Percentiles rank a stretch among this genome's conserved stretches.
Evolutionary conservation across 1,284 basidiomycete species (phyloP).

Genomic region (Ustilago xerochloae): DNA sequence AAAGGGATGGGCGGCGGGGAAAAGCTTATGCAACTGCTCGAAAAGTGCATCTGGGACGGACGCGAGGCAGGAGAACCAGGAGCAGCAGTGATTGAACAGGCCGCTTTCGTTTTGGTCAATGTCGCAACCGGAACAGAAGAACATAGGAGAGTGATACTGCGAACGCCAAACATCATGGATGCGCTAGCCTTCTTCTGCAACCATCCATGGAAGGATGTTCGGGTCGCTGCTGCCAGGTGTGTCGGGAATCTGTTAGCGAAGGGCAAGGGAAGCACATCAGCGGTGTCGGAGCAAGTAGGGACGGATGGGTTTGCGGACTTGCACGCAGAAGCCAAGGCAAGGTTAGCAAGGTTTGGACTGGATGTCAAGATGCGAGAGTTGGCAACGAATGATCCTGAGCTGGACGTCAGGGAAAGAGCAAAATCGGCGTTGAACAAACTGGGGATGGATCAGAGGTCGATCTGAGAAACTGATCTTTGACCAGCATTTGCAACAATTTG

Average conservation of each 20-base stretch:
- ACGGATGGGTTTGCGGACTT: constrained; percentile 7
- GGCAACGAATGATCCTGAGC: constrained; percentile 31
- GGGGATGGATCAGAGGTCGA: constrained; percentile 11
- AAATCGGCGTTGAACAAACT: constrained; percentile 34
- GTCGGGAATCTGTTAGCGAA: constrained; percentile 32
- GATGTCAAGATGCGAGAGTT: constrained; percentile 36
- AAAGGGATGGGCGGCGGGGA: constrained; percentile 47
- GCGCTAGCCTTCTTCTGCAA: constrained; percentile 54
- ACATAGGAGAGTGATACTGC: constrained; percentile 40
- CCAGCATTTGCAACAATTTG: too few species aligned
- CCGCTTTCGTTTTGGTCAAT: constrained; percentile 59
- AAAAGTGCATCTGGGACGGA: constrained; percentile 52
- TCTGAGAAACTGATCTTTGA: neutral
- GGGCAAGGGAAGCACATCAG: constrained; percentile 11
- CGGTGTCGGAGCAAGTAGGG: neutral
- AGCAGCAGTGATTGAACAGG: constrained; percentile 55
- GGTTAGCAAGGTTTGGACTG: constrained; percentile 32
- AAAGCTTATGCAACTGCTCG: constrained; percentile 48
- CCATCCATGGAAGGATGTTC: constrained; percentile 43
- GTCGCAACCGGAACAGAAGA: constrained; percentile 56
- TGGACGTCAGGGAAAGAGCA: constrained; percentile 49
- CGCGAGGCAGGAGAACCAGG: constrained; percentile 33
- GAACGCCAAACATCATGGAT: constrained; percentile 57
- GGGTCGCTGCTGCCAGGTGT: constrained; percentile 43
- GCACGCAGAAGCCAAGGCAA: constrained; percentile 27